Percentiles rank a stretch among this genome's conserved stretches.
Evolutionary conservation across 1,139 yeast species (phyloP).

Genomic region (Sugiyamaella novakii): DNA sequence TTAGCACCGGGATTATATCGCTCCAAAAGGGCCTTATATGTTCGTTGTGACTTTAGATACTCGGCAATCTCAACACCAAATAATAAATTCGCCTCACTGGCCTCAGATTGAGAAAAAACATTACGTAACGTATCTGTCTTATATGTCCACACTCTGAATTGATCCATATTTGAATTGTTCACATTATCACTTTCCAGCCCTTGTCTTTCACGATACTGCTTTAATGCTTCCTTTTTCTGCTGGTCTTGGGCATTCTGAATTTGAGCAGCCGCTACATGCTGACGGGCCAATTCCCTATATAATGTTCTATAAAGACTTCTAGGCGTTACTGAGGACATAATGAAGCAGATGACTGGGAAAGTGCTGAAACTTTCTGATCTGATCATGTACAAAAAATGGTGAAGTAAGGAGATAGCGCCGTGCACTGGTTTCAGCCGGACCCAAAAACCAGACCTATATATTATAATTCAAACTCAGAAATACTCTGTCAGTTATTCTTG

Average conservation of each 20-base stretch:
- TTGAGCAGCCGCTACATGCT: slow-evolving; percentile 36
- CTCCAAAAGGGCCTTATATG: slow-evolving; percentile 74
- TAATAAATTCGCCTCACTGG: slow-evolving; percentile 32
- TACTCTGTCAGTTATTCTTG: too few species aligned
- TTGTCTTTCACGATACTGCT: slow-evolving; percentile 30
- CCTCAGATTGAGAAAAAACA: slow-evolving; percentile 22
- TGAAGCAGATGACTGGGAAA: too few species aligned
- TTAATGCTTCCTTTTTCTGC: slow-evolving; percentile 31
- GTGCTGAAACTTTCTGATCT: too few species aligned
- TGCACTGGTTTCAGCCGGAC: too few species aligned
- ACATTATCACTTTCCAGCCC: slow-evolving; percentile 6
- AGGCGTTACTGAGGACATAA: slow-evolving; percentile 15
- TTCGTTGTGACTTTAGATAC: slow-evolving; percentile 72
- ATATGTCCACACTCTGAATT: slow-evolving; percentile 21
- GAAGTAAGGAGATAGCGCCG: background rate
- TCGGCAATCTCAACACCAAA: slow-evolving; percentile 53
- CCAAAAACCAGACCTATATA: too few species aligned
- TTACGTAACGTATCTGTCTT: slow-evolving; percentile 30
- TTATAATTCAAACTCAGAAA: too few species aligned
- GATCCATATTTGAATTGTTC: slow-evolving; percentile 6
- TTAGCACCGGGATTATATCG: slow-evolving; percentile 85
- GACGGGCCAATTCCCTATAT: slow-evolving; percentile 39
- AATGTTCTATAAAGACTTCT: slow-evolving; percentile 35
- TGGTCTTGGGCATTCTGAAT: slow-evolving; percentile 34
- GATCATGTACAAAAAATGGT: background rate